Conservation (phyloP, 2,329 filamentous ascomycete genomes). For the Thelonectria blattea region DNA sequence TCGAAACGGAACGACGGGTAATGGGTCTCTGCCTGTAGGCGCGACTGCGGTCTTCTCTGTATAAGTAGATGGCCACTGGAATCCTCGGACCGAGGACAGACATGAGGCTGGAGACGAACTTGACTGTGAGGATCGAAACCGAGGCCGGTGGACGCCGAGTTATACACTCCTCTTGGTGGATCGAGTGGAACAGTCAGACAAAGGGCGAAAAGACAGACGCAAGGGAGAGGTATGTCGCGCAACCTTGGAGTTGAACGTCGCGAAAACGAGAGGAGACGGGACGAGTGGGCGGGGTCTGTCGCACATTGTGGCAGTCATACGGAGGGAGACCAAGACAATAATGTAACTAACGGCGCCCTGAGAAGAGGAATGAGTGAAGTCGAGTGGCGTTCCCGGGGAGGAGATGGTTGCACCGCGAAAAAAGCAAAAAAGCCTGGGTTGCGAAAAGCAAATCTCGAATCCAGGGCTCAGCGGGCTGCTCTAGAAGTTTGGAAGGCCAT, state of each 20-base stretch:
- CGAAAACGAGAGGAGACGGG: conserved; percentile 27
- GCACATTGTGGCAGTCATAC: conserved; percentile 34
- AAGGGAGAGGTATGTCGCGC: conserved; percentile 31
- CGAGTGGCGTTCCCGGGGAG: conserved; percentile 34
- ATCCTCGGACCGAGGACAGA: conserved; percentile 27
- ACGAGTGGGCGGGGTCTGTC: conserved; percentile 29
- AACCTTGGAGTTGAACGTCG: conserved; percentile 23
- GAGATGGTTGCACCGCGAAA: conserved; percentile 35
- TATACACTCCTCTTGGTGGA: conserved; percentile 13
- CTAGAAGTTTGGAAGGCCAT: conserved; percentile 30
- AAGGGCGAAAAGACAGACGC: conserved; percentile 7
- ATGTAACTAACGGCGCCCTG: conserved; percentile 32
- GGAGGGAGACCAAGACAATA: conserved; percentile 27
- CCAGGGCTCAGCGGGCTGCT: conserved; percentile 26
- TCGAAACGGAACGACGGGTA: conserved; percentile 45
- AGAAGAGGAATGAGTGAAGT: conserved; percentile 33
- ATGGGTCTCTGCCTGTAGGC: conserved; percentile 25
- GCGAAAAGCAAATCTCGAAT: conserved; percentile 24
- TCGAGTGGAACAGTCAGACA: conserved; percentile 27
- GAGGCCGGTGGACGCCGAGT: too few species aligned
- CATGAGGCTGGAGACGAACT: conserved; percentile 20
- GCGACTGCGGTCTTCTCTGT: conserved; percentile 28
- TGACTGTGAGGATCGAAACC: conserved; percentile 13
- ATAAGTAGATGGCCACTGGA: conserved; percentile 35
- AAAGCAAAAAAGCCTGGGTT: conserved; percentile 33